Conservation (phyloP, 2,329 filamentous ascomycete genomes). For the Aspergillus fijiensis region DNA sequence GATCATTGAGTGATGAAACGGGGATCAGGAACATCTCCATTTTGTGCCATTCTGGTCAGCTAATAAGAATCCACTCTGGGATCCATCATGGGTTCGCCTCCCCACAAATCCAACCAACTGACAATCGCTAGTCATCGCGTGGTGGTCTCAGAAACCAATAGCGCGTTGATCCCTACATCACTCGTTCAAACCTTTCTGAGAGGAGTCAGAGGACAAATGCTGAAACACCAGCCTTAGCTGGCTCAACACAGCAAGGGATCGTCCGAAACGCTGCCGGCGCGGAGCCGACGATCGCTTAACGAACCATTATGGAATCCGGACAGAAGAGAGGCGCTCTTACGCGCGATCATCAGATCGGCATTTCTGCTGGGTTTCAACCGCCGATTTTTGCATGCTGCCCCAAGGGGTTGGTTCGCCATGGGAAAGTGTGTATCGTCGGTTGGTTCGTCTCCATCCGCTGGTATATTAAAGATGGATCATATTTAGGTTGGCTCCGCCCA, state of each 20-base stretch:
- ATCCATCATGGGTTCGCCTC: neutral
- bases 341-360: conserved; percentile 17
- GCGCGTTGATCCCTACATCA: conserved; percentile 21
- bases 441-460: neutral
- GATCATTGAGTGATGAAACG: neutral
- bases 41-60: neutral
- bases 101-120: conserved; percentile 2
- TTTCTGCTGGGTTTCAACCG: conserved; percentile 19
- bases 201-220: conserved; percentile 4
- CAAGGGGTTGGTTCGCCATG: conserved; percentile 13
- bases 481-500: conserved; percentile 2
- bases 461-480: conserved; percentile 6
- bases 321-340: conserved; percentile 9
- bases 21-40: neutral
- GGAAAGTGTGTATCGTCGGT: neutral
- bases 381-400: conserved; percentile 13
- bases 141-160: conserved; percentile 22
- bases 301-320: conserved; percentile 18
- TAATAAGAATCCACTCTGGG: neutral
- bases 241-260: conserved; percentile 17
- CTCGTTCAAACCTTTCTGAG: neutral
- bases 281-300: conserved; percentile 8
- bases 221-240: conserved; percentile 3
- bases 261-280: conserved; percentile 9
- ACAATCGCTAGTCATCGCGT: conserved; percentile 15